Evolutionary conservation across 192 early-diverging fungal genomes (phyloP).

Genomic region (Bifiguratus adelaidae): DNA sequence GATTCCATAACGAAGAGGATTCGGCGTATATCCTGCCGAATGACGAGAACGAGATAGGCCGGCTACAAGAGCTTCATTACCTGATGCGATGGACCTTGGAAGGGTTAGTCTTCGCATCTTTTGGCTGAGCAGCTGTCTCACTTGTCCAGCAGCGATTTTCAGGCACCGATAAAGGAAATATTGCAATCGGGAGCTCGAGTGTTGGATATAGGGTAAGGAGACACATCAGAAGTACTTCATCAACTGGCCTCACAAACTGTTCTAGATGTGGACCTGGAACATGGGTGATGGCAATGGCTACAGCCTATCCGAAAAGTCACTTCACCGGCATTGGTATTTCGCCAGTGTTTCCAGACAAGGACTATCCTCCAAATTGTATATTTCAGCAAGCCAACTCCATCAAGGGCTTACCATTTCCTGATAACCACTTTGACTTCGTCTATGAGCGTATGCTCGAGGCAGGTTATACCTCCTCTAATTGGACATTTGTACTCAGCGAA

Average conservation of each 20-base stretch:
- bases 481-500: not conserved
- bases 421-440: slow-evolving; percentile 15
- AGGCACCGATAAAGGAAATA: not conserved
- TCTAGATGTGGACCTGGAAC: slow-evolving; percentile 4
- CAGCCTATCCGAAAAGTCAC: not conserved
- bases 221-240: not conserved
- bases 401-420: slow-evolving; percentile 7
- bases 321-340: slow-evolving; percentile 8
- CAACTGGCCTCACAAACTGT: not conserved
- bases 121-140: too few species aligned
- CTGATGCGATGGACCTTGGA: too few species aligned
- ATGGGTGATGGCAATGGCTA: slow-evolving; percentile 4
- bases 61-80: too few species aligned
- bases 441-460: slow-evolving; percentile 3
- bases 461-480: not conserved
- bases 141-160: too few species aligned
- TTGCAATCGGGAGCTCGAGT: slow-evolving; percentile 1
- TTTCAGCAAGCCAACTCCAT: slow-evolving; percentile 5
- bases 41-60: too few species aligned
- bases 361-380: not conserved
- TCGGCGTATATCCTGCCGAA: slow-evolving; percentile 31
- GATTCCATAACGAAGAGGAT: slow-evolving; percentile 22
- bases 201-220: slow-evolving; percentile 12
- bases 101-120: too few species aligned
- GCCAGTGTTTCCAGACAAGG: not conserved